These are phyloP conservation scores for Gomphus bonarii DNA, from an alignment of 1,284 basidiomycete species.

Conservation along the genomic window DNA sequence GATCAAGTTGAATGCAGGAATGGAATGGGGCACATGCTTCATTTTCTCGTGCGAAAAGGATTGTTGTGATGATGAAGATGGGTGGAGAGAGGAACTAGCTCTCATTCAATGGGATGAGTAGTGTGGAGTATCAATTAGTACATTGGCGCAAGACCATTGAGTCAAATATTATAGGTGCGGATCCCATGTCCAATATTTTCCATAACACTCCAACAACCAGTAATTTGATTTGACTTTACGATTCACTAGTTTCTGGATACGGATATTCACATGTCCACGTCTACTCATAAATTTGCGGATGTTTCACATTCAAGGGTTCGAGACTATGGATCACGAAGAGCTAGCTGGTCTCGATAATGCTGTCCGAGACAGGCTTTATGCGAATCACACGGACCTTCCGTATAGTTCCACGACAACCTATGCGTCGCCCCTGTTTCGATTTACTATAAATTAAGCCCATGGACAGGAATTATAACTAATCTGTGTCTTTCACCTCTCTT, in stretches of 20 bases:
- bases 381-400: background rate
- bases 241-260: no score
- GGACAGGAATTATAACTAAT: background rate
- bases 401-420: background rate
- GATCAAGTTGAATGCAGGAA: constrained; percentile 42
- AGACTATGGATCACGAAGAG: no score
- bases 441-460: background rate
- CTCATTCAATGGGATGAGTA: constrained; percentile 59
- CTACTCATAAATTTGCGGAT: no score
- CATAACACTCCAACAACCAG: background rate
- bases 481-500: background rate
- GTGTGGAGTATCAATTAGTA: background rate
- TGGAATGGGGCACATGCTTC: constrained; percentile 82
- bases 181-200: background rate
- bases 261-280: no score
- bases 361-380: background rate
- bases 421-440: background rate
- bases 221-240: no score
- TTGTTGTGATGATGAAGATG: constrained; percentile 38
- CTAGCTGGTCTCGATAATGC: no score
- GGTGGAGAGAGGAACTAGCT: constrained; percentile 67
- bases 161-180: background rate
- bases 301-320: no score
- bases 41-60: constrained; percentile 70
- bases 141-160: background rate